A percentile compares a stretch with the other conserved stretches of the same genome.
phyloP scores from a whole-genome alignment of 176 grass and related monocot species.

The Olyra latifolia region DNA sequence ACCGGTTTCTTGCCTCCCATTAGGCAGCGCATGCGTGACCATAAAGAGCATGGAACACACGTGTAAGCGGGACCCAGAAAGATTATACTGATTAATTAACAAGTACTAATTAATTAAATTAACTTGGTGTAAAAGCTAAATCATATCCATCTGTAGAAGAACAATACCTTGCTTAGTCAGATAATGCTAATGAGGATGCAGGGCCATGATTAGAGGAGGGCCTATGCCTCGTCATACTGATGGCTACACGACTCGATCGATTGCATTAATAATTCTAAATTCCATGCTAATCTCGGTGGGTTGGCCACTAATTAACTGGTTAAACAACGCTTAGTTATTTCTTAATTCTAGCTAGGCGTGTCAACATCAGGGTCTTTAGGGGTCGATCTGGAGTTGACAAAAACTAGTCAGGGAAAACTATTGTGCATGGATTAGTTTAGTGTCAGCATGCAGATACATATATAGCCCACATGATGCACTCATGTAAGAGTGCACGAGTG shows the following conservation, averaged over 20 bases:
- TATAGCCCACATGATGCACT: not conserved
- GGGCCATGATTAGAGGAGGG: conserved; percentile 18
- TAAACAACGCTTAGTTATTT: not conserved
- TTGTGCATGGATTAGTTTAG: not conserved
- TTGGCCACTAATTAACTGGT: not conserved
- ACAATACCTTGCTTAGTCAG: conserved; percentile 2
- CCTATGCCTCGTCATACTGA: conserved; percentile 23
- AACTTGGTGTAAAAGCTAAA: conserved; percentile 9
- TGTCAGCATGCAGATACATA: not conserved
- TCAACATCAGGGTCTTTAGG: conserved; percentile 15
- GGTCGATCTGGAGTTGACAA: conserved; percentile 7
- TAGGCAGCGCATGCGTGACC: not conserved
- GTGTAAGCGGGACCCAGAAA: conserved; percentile 9
- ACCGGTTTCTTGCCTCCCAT: not conserved
- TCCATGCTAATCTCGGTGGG: not conserved
- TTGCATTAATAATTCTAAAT: not conserved
- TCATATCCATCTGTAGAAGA: not conserved
- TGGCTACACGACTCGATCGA: not conserved
- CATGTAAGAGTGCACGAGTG: not conserved
- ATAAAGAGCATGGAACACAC: not conserved
- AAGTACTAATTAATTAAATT: not conserved
- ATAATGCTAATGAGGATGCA: not conserved
- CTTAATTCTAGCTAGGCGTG: not conserved
- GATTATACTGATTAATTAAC: not conserved
- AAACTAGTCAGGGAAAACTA: not conserved